These are phyloP conservation scores for Domatiomyces globalis DNA, from an alignment of 2,329 filamentous ascomycete genomes.

Conservation along the genomic window DNA sequence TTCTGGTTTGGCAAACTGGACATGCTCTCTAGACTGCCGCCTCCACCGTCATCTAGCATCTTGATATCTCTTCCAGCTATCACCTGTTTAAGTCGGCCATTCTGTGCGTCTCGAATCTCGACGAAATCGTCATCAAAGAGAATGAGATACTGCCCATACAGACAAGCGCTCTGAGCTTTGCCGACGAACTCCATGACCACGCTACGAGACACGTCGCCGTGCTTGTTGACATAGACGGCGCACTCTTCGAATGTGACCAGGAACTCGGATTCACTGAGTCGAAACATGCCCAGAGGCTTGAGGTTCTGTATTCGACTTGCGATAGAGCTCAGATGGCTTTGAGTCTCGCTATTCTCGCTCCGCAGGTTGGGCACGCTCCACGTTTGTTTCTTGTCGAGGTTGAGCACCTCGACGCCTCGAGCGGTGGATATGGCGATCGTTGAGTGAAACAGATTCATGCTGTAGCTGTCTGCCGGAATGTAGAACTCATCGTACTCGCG, in stretches of 20 bases:
- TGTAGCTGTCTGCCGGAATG: slow-evolving; percentile 86
- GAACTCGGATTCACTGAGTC: slow-evolving; percentile 82
- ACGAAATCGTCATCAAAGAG: slow-evolving; percentile 95
- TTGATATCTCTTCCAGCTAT: slow-evolving; percentile 83
- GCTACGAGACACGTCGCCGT: slow-evolving; percentile 83
- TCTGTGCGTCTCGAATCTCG: slow-evolving; percentile 92
- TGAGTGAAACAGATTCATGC: slow-evolving; percentile 89
- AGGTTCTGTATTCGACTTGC: slow-evolving; percentile 70
- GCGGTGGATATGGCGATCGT: slow-evolving; percentile 83
- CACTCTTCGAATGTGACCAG: slow-evolving; percentile 89
- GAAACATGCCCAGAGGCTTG: slow-evolving; percentile 87
- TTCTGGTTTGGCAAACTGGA: slow-evolving; percentile 9
- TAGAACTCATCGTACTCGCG: slow-evolving; percentile 98
- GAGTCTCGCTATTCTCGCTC: slow-evolving; percentile 43
- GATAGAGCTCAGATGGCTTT: slow-evolving; percentile 62
- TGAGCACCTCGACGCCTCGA: slow-evolving; percentile 89
- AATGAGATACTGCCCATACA: slow-evolving; percentile 80
- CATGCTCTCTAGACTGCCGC: slow-evolving; percentile 43
- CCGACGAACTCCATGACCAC: slow-evolving; percentile 99
- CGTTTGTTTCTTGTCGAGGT: slow-evolving; percentile 89
- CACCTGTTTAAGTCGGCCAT: slow-evolving; percentile 82
- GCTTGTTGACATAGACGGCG: slow-evolving; percentile 94
- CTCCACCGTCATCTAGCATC: slow-evolving; percentile 72
- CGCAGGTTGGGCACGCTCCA: slow-evolving; percentile 79
- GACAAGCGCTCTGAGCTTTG: slow-evolving; percentile 69